phyloP scores from a whole-genome alignment of 768 basidiomycete species.

The Mycena metata region DNA sequence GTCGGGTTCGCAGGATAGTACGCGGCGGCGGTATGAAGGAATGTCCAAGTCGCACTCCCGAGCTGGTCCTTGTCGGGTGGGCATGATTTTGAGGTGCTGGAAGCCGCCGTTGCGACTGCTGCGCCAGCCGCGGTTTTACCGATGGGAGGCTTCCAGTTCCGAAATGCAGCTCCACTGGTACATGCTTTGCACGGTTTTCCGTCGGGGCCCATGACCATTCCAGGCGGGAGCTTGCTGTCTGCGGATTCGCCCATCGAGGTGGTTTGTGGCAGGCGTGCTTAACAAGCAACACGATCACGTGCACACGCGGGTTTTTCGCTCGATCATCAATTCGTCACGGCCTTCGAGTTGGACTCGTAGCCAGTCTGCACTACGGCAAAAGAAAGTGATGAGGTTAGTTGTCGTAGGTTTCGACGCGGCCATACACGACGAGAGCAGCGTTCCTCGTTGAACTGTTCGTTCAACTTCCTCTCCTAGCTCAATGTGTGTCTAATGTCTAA shows the following conservation, averaged over 20 bases:
- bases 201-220: conserved; percentile 91
- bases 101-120: conserved; percentile 49
- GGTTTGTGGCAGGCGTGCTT: not conserved
- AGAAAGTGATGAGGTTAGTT: too few relatives aligned
- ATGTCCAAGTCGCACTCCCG: conserved; percentile 96
- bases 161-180: conserved; percentile 69
- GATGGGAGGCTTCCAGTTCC: conserved; percentile 60
- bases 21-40: conserved; percentile 94
- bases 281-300: conserved; percentile 16
- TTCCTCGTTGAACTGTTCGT: too few relatives aligned
- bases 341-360: too few relatives aligned
- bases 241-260: conserved; percentile 10
- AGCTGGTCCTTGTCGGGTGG: conserved; percentile 93
- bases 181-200: conserved; percentile 97
- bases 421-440: too few relatives aligned
- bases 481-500: too few relatives aligned
- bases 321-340: too few relatives aligned
- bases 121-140: conserved; percentile 48
- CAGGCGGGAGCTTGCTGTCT: conserved; percentile 69
- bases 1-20: conserved; percentile 93
- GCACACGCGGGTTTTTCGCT: too few relatives aligned
- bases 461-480: too few relatives aligned
- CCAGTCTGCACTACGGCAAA: too few relatives aligned
- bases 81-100: conserved; percentile 64
- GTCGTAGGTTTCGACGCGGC: too few relatives aligned